Base-by-base conservation (phyloP, 495 filamentous ascomycete species). In the Penicillium antarcticum region DNA sequence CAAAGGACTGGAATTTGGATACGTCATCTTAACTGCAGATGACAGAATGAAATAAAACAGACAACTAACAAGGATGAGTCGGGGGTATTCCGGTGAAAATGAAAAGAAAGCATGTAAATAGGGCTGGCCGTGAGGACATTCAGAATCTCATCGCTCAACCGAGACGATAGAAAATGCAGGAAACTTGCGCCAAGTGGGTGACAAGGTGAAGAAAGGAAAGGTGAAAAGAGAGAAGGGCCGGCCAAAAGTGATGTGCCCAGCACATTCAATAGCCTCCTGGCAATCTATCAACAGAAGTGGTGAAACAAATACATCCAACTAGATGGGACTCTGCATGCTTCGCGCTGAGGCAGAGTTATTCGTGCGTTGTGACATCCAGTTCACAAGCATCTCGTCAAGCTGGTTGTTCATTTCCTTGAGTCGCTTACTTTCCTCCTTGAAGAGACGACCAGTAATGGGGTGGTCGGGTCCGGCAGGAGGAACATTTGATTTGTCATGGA, bases 401-500 rank as follows among this genome's bases (percentile, higher is more conserved):
- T 87, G 83, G 70, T 81, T 86, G 42, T 85, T 87, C 66, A 97
- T 91, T 61, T 92, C 89, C 36, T 82, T 84, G 58, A 96, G 67
- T 60, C 83, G 82, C 46, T 84, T 83, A 62, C 88, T 91, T 68
- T 95, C 87, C 57, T 94, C 89, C 47, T 82, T 85, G 75, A 92
- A 97, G 29, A 97, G 66, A 19, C 81, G 81, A 4, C 82, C 82
- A 21, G 89, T 89, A 21, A 96, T 77, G 1, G 92, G 91, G 73
- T 97, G 91, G 40, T 95, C 88, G 26, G 82, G 79, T 0, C 84
- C 81, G 10, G 86, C 85, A 26, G 89, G 87, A 43, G 82, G 79
- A 29, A 91, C 82, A 50, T 87, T 87, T 18, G 82, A 87, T 69
- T 89, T 94, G 67, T 97, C 91, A 62, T 95, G 88, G 23, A 98